A percentile compares a stretch with the other conserved stretches of the same genome.
These are phyloP conservation scores for Suhomyces sp. DNA, from an alignment of 805 yeast species.

Conservation along the genomic window DNA sequence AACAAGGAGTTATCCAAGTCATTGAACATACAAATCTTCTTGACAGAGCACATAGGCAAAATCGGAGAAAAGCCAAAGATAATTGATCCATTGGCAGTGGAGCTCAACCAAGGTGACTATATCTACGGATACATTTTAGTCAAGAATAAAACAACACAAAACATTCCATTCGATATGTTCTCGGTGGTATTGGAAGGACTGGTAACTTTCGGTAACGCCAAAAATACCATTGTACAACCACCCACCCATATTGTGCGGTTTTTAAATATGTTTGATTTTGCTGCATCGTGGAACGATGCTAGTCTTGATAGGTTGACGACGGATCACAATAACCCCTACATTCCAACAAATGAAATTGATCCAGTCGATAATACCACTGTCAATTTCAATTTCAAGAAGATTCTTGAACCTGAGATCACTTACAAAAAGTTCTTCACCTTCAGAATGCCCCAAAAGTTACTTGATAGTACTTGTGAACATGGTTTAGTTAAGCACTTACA, in stretches of 20 bases:
- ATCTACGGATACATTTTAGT: constrained; percentile 37
- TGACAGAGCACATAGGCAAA: constrained; percentile 36
- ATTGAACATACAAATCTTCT: constrained; percentile 27
- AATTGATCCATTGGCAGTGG: constrained; percentile 30
- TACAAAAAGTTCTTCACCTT: constrained; percentile 44
- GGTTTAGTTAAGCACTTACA: constrained; percentile 37
- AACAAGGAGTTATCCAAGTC: constrained; percentile 27
- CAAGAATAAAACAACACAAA: constrained; percentile 24
- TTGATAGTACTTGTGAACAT: constrained; percentile 38
- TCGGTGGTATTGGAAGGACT: constrained; percentile 39
- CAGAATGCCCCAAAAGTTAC: constrained; percentile 35
- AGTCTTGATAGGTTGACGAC: constrained; percentile 29
- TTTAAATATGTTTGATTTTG: constrained; percentile 42
- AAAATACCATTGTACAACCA: constrained; percentile 16
- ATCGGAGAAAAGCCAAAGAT: constrained; percentile 31
- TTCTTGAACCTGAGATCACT: constrained; percentile 29
- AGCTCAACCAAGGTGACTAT: constrained; percentile 37
- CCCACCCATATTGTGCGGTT: constrained; percentile 26
- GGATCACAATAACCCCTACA: constrained; percentile 32
- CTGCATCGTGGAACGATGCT: constrained; percentile 42
- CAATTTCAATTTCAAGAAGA: constrained; percentile 24
- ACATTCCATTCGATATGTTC: constrained; percentile 41
- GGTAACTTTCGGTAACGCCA: constrained; percentile 23
- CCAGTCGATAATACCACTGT: constrained; percentile 32
- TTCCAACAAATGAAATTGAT: constrained; percentile 24